Base-by-base conservation (phyloP, 192 early-diverging fungal species). In the Funneliformis geosporum region DNA sequence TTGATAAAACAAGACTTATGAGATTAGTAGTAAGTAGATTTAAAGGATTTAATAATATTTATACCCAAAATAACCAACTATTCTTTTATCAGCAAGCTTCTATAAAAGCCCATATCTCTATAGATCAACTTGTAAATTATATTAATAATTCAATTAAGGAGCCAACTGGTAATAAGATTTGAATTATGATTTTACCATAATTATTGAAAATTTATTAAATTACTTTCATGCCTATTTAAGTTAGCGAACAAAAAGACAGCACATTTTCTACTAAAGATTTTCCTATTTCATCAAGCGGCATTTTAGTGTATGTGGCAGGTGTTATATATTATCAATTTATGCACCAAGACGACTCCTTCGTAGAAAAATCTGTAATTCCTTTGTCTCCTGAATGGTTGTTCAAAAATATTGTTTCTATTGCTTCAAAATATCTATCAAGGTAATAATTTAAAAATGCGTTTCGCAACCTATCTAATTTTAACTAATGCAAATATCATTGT, bases 1-100 rank as follows among this genome's bases (percentile, higher is more conserved):
- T 60, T 50, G 73, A 74, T 50, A 38, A 50, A 9, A 4, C 1
- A 14, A n/a, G 55, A 60, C 9, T 74, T 33, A 18, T 18, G 18
- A 74, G 18, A 33, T 60, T 74, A 18, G 60, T 74, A 8, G 73
- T 74, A 27, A 74, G 73, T 74, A 25, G 21, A 67, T 39, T 55
- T 55, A 7, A 18, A 21, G 21, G 1, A 18, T 6, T 55, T 7
- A 12, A 55, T 21, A 55, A 55, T 6, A 6, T 55, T 55, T 55
- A 55, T n/a, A 55, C 50, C 21, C 16, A 55, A 7, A 18, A 21
- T 55, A 27, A 38, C 9, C 12, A 40, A 27, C 12, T 68, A 18
- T 21, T 40, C 8, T 68, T 68, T 68, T 68, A 8, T 18, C 27
- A 68, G 66, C 5, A 40, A 68, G 16, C 21, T 8, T 28, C 66